Percentiles rank a stretch among this genome's conserved stretches.
Conservation (phyloP, 192 early-diverging fungal species). For the Podila epigama region DNA sequence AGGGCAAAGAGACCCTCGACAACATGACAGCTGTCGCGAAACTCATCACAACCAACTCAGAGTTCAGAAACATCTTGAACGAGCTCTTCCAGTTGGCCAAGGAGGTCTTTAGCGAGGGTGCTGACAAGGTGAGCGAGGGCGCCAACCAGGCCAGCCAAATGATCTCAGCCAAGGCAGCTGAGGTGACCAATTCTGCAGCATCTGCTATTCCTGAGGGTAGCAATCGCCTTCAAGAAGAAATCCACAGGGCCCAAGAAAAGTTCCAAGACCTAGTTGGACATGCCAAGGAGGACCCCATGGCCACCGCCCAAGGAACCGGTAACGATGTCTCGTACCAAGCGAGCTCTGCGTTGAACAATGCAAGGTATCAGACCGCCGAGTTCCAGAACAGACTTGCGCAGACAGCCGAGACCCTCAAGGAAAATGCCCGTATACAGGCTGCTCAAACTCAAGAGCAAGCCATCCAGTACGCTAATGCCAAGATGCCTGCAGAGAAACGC, state of each 20-base stretch:
- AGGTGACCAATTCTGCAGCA: slow-evolving; percentile 1
- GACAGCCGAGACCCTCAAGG: slow-evolving; percentile 7
- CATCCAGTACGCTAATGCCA: slow-evolving; percentile 19
- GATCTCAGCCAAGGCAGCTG: slow-evolving; percentile 4
- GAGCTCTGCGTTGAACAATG: neutral
- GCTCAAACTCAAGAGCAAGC: slow-evolving; percentile 7
- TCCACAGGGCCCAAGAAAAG: neutral
- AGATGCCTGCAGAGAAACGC: slow-evolving; percentile 40
- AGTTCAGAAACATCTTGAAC: slow-evolving; percentile 41
- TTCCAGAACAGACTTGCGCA: slow-evolving; percentile 4
- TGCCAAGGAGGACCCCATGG: slow-evolving; percentile 13
- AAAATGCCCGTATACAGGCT: slow-evolving; percentile 3
- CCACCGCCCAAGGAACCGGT: neutral
- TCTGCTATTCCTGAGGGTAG: neutral
- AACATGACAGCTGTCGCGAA: slow-evolving; percentile 40
- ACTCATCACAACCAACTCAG: slow-evolving; percentile 46
- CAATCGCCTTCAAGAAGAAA: slow-evolving; percentile 11
- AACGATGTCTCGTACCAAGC: neutral
- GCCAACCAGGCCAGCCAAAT: slow-evolving; percentile 4
- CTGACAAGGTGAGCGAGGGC: slow-evolving; percentile 15
- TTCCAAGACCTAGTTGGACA: neutral
- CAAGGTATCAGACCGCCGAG: neutral
- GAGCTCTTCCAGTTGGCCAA: slow-evolving; percentile 44
- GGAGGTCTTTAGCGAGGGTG: slow-evolving; percentile 41
- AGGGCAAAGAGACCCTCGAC: slow-evolving; percentile 31